phyloP scores from a whole-genome alignment of 75 land plant species.

The Cupressus sempervirens region DNA sequence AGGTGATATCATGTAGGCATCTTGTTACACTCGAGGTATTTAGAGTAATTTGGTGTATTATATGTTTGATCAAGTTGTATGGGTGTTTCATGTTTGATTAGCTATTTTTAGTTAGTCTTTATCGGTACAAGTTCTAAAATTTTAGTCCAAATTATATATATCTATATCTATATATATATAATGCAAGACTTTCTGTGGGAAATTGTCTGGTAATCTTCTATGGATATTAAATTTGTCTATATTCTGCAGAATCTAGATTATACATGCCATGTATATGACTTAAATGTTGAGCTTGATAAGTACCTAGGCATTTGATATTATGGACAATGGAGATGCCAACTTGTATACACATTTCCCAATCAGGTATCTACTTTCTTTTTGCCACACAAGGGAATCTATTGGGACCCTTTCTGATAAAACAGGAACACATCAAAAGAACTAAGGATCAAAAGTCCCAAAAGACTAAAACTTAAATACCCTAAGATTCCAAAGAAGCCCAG shows the following conservation, averaged over 20 bases:
- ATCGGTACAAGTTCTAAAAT: not conserved
- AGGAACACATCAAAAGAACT: no score
- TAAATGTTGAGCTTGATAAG: not conserved
- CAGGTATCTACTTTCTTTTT: no score
- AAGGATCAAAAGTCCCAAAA: no score
- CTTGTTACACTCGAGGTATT: not conserved
- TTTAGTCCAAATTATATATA: no score
- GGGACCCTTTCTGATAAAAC: no score
- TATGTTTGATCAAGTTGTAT: not conserved
- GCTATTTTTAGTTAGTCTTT: not conserved
- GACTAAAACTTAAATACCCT: no score
- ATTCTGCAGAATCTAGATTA: not conserved
- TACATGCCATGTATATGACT: not conserved
- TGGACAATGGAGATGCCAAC: no score
- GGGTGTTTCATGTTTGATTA: not conserved
- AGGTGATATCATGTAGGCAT: not conserved
- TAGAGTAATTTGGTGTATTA: not conserved
- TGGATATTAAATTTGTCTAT: not conserved
- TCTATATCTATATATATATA: no score
- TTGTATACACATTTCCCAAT: no score
- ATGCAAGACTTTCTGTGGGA: not conserved
- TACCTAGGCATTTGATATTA: no score
- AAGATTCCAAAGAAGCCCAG: no score
- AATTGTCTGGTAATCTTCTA: not conserved
- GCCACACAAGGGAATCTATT: no score